Evolutionary conservation across 1,284 basidiomycete genomes (phyloP), one percentile per base, ranked within the genome.

Genomic region (Sporisorium reilianum): DNA sequence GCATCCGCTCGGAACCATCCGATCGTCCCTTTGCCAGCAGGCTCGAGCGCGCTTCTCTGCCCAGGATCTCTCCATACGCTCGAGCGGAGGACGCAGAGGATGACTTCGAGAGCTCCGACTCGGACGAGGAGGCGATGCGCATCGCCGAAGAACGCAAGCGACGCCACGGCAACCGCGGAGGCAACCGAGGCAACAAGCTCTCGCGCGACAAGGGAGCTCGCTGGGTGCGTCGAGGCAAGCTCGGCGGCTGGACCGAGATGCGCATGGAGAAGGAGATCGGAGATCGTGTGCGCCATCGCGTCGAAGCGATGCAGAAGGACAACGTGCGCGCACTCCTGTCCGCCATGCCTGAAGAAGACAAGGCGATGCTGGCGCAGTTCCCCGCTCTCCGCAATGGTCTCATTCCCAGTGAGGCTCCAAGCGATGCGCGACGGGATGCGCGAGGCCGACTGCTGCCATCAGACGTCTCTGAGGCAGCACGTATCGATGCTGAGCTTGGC

Each of bases 171-270:
- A 61, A 80, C 41, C 59, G 78, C 26, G 50, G 64, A 11, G 80
- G 80, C 36, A 84, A 84, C 51, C 75, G 81, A 9, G 81, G 81
- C n/a, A 80, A 80, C 61, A 84, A 84, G 72, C 79, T 84, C 28
- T 73, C 72, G 25, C 55, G 77, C 14, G 60, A 64, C 14, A 68
- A 78, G 48, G 80, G 77, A 12, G 65, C 73, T 32, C 70, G 82
- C n/a, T 84, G 81, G 80, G 55, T 77, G 5, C 71, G 80, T n/a
- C 70, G 79, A 14, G 76, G 75, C 23, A 84, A 84, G 56, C 68
- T 84, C 3, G 81, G 81, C 9, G 61, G 65, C 8, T 83, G 77
- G 77, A 84, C 80, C 32, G 81, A 83, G 51, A 78, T 75, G 54
- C 71, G 80, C 23, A 75, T 64, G 51, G 82, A 84, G 23, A 73